Percentiles rank a stretch among this genome's conserved stretches.
These are phyloP conservation scores for Aspergillus costaricaensis DNA, from an alignment of 2,329 filamentous ascomycete genomes.

Conservation along the genomic window DNA sequence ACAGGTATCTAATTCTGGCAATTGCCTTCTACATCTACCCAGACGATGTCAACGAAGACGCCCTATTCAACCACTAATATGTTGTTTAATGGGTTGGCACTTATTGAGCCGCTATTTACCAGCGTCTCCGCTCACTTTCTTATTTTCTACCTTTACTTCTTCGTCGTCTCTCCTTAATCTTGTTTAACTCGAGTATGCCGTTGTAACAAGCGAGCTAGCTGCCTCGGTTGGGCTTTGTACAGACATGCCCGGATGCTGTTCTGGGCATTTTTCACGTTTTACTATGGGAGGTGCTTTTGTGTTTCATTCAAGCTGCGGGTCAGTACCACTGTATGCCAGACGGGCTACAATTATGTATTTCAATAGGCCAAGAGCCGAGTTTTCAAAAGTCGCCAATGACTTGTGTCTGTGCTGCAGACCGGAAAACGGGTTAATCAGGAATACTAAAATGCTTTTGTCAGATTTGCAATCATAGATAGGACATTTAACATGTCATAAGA, in stretches of 20 bases:
- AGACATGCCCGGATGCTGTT: neutral
- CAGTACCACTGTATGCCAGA: neutral
- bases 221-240: neutral
- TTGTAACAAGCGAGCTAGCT: neutral
- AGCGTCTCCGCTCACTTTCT: neutral
- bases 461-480: no score
- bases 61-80: constrained; percentile 16
- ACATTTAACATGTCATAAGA: no score
- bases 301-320: neutral
- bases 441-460: neutral
- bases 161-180: neutral
- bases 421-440: neutral
- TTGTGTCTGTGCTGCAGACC: neutral
- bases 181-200: neutral
- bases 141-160: neutral
- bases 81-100: neutral
- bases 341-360: neutral
- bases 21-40: constrained; percentile 54
- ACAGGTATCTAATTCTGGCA: constrained; percentile 48
- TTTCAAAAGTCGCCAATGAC: neutral
- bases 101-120: neutral
- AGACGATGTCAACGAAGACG: constrained; percentile 35
- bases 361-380: neutral
- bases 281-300: neutral
- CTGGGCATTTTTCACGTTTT: neutral